Evolutionary conservation across 805 yeast species (phyloP), one percentile per base, ranked within the genome.

Genomic region (Saturnispora kantuleensis): DNA sequence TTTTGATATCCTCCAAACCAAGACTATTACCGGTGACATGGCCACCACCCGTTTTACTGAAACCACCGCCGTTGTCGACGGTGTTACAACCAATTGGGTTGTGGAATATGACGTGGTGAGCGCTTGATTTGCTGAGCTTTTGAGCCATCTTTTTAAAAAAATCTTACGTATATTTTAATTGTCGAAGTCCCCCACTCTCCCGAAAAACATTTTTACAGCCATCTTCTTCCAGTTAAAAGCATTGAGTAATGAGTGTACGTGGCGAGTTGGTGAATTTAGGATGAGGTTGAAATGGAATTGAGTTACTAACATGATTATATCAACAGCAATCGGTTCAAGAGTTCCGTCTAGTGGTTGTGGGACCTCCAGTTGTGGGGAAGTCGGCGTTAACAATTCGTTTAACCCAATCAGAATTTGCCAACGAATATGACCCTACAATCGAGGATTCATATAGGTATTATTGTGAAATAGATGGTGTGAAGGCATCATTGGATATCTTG

Each of bases 301-400:
- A 12, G 11, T 34, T 41, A 41, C 39, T 35, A 41, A 41, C 44
- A 35, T 12, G 11, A 5, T n/a, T 12, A 10, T 15, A 34, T 15
- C 18, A 41, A 34, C 44, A 42, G 33, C 45, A 26, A 31, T 21
- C 45, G 11, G 17, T 42, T 12, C 37, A 83, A 63, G 96, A 89
- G 64, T 90, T 81, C 63, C 88, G 94, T 61, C 67, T 93, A 48
- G 98, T 93, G 4, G 97, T 90, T 38, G 96, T 90, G 46, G 98
- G 97, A 46, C 97, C 97, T 34, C 97, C 97, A 60, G 97, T 96
- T 66, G 98, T 93, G 45, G 98, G 98, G 67, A 93, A 93, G 64
- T 83, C 95, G 18, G 97, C 98, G 5, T 69, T 93, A 51, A 93
- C 98, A 26, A 93, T 93, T 52, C 95, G 93, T 64, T 74, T 93